A percentile compares a stretch with the other conserved stretches of the same genome.
Evolutionary conservation across 2,329 filamentous ascomycete genomes (phyloP).

Genomic region (Colletotrichum incanum): DNA sequence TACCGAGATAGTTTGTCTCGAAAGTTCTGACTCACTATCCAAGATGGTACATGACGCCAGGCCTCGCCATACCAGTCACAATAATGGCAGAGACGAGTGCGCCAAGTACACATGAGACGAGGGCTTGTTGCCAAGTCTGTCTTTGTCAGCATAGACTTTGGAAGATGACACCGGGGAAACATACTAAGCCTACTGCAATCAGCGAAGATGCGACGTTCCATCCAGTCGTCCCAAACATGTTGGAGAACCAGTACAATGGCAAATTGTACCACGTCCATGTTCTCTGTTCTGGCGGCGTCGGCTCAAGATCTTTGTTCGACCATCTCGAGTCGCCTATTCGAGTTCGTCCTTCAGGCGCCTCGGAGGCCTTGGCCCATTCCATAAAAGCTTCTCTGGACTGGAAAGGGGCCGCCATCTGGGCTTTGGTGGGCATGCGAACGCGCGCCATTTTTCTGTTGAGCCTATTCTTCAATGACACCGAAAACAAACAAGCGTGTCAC

Average conservation of each 20-base stretch:
- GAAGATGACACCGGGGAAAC: neutral
- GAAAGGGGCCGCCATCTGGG: slow-evolving; percentile 45
- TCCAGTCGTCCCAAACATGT: slow-evolving; percentile 48
- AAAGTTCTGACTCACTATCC: slow-evolving; percentile 45
- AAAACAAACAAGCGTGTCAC: neutral
- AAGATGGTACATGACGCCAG: slow-evolving; percentile 48
- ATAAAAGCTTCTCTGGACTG: slow-evolving; percentile 46
- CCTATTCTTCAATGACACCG: neutral
- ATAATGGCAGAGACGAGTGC: slow-evolving; percentile 47
- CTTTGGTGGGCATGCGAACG: slow-evolving; percentile 29
- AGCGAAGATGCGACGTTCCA: slow-evolving; percentile 51
- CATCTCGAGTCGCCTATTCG: slow-evolving; percentile 47
- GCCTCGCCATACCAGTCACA: slow-evolving; percentile 49
- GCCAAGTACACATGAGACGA: slow-evolving; percentile 48
- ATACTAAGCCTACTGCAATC: slow-evolving; percentile 48
- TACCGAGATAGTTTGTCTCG: fast-evolving
- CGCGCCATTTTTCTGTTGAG: slow-evolving; percentile 20
- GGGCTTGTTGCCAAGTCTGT: slow-evolving; percentile 49
- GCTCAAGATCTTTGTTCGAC: slow-evolving; percentile 52
- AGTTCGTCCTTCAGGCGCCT: slow-evolving; percentile 40
- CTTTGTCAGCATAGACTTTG: neutral
- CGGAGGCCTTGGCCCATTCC: slow-evolving; percentile 46
- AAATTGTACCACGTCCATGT: slow-evolving; percentile 51
- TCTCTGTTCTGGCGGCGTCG: slow-evolving; percentile 48
- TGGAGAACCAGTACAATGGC: slow-evolving; percentile 51